Base-by-base conservation (phyloP, 768 basidiomycete genomes). In the Crepidotus variabilis region DNA sequence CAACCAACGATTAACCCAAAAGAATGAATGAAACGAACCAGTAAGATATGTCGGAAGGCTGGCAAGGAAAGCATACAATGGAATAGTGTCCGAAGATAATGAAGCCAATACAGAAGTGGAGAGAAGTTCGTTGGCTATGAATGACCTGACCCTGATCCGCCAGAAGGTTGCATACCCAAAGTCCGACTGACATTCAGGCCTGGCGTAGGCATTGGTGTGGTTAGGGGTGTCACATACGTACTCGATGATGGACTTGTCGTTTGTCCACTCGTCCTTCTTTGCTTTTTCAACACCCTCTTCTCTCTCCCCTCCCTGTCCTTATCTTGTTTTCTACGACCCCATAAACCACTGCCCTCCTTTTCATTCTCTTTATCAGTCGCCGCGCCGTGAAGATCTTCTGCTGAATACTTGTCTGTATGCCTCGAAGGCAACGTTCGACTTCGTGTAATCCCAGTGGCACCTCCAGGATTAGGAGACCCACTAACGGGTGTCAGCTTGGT, bases 361-460 rank as follows among this genome's bases (percentile, higher is more conserved):
- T 56, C 55, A 51, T 52, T 54, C 53, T 62, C 53, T 60, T 60
- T 60, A 55, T 61, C 50, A 14, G 54, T 55, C n/a, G 33, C 46
- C 13, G 57, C 57, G 4, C 47, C 57, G 20, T 24, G 33, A 6
- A 56, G 55, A 18, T 55, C 58, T 34, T 59, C 56, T 45, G 39
- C n/a, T 5, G 49, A 48, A 16, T 51, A 45, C 34, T 51, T 56
- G 32, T 57, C 61, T 61, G 68, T 69, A 54, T 72, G 67, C 36
- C 79, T 63, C 36, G 79, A 76, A 1, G 88, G 88, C 47, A 91
- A 54, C 35, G 88, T 91, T 55, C 83, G 78, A 64, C 88, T 88
- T 22, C 88, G 77, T 50, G 72, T 75, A 22, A 87, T 74, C 21
- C 75, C 76, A 9, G 47, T n/a, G 36, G 47, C 50, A 11, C 55